Percentiles rank a stretch among this genome's conserved stretches.
Conservation (phyloP, 257 asterid genomes). For the Cordia subcordata region DNA sequence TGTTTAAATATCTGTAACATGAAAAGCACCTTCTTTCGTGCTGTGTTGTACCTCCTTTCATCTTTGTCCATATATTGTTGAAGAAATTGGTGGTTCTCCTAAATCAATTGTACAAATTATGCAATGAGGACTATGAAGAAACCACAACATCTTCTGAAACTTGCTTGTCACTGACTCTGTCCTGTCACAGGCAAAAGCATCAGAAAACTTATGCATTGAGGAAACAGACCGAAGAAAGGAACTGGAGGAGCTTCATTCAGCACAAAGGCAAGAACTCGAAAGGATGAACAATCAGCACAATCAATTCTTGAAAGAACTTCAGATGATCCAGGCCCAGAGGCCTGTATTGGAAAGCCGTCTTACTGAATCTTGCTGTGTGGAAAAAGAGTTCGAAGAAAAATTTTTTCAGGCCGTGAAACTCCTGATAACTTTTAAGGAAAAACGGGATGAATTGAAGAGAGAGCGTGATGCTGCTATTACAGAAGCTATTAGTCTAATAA, state of each 20-base stretch:
- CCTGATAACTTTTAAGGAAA: conserved; percentile 57
- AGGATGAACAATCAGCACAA: conserved; percentile 38
- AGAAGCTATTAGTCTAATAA: conserved; percentile 40
- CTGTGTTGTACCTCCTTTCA: background rate
- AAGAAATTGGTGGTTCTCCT: background rate
- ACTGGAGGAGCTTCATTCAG: conserved; percentile 42
- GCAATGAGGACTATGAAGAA: background rate
- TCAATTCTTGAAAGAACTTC: conserved; percentile 39
- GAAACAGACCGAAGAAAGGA: conserved; percentile 40
- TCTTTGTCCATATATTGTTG: background rate
- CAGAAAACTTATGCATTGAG: conserved; percentile 40
- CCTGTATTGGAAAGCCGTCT: conserved; percentile 59
- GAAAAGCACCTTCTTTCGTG: too few species aligned
- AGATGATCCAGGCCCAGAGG: conserved; percentile 42
- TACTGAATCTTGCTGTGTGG: conserved; percentile 41
- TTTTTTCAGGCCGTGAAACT: conserved; percentile 86
- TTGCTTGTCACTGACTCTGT: conserved; percentile 4
- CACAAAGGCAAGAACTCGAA: conserved; percentile 53
- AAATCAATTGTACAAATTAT: background rate
- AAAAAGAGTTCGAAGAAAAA: conserved; percentile 83
- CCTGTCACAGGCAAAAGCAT: conserved; percentile 53
- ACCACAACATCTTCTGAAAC: conserved; percentile 7
- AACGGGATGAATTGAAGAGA: conserved; percentile 63
- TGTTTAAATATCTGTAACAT: too few species aligned
- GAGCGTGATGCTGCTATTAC: conserved; percentile 57